phyloP scores from a whole-genome alignment of 352 stramenopile species.

The Globisporangium paddicum region DNA sequence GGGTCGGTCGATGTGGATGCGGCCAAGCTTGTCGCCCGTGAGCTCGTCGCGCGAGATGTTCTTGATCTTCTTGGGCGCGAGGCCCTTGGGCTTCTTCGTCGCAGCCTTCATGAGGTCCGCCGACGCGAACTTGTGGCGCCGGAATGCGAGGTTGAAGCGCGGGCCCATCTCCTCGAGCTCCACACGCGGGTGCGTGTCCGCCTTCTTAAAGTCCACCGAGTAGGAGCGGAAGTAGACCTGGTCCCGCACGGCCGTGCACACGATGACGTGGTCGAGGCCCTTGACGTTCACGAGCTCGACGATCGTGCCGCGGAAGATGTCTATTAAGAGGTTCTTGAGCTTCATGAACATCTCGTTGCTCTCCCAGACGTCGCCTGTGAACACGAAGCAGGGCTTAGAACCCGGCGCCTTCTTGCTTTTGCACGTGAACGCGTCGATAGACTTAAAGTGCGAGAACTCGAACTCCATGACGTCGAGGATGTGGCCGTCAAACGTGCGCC shows the following conservation, averaged over 20 bases:
- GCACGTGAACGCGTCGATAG: conserved; percentile 91
- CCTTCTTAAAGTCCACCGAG: conserved; percentile 93
- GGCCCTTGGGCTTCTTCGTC: conserved; percentile 91
- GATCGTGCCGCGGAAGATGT: conserved; percentile 97
- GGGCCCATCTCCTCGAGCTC: conserved; percentile 91
- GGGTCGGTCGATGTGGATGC: conserved; percentile 97
- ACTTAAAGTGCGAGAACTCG: conserved; percentile 94
- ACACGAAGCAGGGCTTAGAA: conserved; percentile 95
- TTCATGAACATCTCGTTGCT: conserved; percentile 88
- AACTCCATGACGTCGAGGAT: conserved; percentile 99
- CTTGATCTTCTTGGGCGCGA: conserved; percentile 96
- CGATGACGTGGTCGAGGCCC: conserved; percentile 96
- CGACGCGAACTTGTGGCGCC: conserved; percentile 93
- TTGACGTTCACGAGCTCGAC: conserved; percentile 95
- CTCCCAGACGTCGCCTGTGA: conserved; percentile 94
- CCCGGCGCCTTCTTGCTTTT: conserved; percentile 91
- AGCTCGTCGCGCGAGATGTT: conserved; percentile 96
- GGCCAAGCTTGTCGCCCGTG: conserved; percentile 97
- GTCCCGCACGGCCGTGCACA: conserved; percentile 93
- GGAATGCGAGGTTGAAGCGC: conserved; percentile 88
- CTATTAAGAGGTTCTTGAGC: conserved; percentile 94
- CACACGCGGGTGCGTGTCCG: conserved; percentile 79
- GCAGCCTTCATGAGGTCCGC: conserved; percentile 94
- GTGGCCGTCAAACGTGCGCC: conserved; percentile 97
- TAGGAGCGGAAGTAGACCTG: conserved; percentile 96